These are phyloP conservation scores for Leccinum ochraceum DNA, from an alignment of 768 basidiomycete species.

Conservation along the genomic window DNA sequence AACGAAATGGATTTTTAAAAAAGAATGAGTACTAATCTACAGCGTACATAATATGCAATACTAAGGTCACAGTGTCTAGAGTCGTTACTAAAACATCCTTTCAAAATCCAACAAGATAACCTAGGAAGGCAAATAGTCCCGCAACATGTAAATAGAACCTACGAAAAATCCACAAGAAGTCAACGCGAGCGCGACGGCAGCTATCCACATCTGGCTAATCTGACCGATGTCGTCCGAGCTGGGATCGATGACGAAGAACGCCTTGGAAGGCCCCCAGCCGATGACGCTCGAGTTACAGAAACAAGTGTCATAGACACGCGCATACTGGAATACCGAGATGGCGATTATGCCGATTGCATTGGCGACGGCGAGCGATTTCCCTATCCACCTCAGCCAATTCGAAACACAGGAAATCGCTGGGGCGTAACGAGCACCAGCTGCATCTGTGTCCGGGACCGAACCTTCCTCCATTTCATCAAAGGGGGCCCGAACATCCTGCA, in stretches of 20 bases:
- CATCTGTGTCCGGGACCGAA: too few relatives aligned
- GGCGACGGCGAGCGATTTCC: conserved; percentile 25
- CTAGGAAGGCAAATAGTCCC: conserved; percentile 16
- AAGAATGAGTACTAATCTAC: not conserved
- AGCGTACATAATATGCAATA: not conserved
- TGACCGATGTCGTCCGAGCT: conserved; percentile 19
- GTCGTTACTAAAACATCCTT: not conserved
- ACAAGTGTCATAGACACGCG: conserved; percentile 11
- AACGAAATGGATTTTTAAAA: not conserved
- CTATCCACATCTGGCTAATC: conserved; percentile 38
- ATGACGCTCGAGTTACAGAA: conserved; percentile 30
- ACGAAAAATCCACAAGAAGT: conserved; percentile 25
- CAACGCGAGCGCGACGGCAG: conserved; percentile 33
- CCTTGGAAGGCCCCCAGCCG: conserved; percentile 1
- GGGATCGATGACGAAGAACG: conserved; percentile 25
- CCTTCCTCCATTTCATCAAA: not conserved
- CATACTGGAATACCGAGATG: conserved; percentile 30
- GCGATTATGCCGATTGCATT: conserved; percentile 27
- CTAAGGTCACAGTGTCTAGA: not conserved
- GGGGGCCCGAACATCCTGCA: not conserved
- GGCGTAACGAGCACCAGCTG: not conserved
- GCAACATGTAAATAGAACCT: conserved; percentile 26
- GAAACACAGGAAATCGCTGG: not conserved
- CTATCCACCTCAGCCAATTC: conserved; percentile 21
- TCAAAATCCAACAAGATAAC: not conserved